phyloP scores from a whole-genome alignment of 768 basidiomycete species.

The Russula earlei region DNA sequence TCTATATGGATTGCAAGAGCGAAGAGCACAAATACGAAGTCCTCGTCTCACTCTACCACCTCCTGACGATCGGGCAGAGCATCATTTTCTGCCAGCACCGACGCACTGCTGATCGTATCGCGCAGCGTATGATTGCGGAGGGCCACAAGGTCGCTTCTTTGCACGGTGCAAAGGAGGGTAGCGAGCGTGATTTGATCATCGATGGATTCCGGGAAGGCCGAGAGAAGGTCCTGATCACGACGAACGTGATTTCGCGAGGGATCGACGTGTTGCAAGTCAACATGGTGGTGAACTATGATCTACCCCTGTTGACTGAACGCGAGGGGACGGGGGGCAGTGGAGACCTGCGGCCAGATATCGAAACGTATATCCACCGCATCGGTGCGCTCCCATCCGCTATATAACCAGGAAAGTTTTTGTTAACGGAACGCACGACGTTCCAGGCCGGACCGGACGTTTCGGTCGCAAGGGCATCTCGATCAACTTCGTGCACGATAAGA shows the following conservation, averaged over 20 bases:
- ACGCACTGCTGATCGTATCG: slow-evolving; percentile 87
- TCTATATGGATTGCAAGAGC: slow-evolving; percentile 92
- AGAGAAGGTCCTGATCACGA: slow-evolving; percentile 96
- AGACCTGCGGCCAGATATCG: slow-evolving; percentile 73
- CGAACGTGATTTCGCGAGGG: slow-evolving; percentile 96
- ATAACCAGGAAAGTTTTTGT: background rate
- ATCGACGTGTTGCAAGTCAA: slow-evolving; percentile 99
- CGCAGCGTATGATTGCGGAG: slow-evolving; percentile 80
- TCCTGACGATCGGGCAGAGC: slow-evolving; percentile 93
- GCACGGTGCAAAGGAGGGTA: slow-evolving; percentile 87
- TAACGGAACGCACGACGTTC: background rate
- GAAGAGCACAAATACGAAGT: slow-evolving; percentile 96
- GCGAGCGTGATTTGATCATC: slow-evolving; percentile 85
- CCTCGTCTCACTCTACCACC: slow-evolving; percentile 77
- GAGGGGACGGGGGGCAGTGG: slow-evolving; percentile 30
- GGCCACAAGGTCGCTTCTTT: slow-evolving; percentile 95
- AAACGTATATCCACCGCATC: slow-evolving; percentile 97
- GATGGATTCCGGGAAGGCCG: slow-evolving; percentile 94
- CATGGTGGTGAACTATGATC: slow-evolving; percentile 99
- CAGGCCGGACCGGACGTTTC: slow-evolving; percentile 96
- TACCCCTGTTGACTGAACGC: slow-evolving; percentile 78
- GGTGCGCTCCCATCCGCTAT: slow-evolving; percentile 41
- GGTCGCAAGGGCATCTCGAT: slow-evolving; percentile 95
- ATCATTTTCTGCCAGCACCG: slow-evolving; percentile 98
- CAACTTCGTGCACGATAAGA: slow-evolving; percentile 90